Evolutionary conservation across 805 yeast genomes (phyloP), one percentile per base, ranked within the genome.

Genomic region (Middelhovenomyces tepae): DNA sequence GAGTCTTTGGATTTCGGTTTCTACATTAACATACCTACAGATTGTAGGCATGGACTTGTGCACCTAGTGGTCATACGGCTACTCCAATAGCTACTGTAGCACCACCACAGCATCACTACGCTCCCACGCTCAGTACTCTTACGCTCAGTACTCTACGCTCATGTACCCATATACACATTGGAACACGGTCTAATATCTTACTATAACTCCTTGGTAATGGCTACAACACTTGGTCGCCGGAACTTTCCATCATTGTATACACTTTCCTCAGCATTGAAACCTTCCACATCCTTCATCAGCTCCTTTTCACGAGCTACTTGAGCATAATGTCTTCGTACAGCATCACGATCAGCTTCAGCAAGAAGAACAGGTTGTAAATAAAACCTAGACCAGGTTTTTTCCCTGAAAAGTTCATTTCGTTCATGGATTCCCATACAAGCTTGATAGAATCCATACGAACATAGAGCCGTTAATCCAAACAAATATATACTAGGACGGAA

Each of bases 281-380:
- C 77, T 27, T 70, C 69, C 28, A 72, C 75, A 34, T 69, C 69
- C 54, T 67, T 62, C 80, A 75, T 74, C 45, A 75, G 64, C 52
- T 70, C 74, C 39, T 70, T 74, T 62, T 82, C 93, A 60, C 84
- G 69, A 48, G 69, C 71, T 56, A 72, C 63, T 51, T 78, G 74
- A 35, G 82, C 71, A 45, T 62, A 64, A 40, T 71, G 69, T 50
- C 94, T 69, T 62, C 94, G 73, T 26, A 81, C 83, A 26, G 68
- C 54, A 48, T 79, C 81, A 53, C 94, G 69, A 56, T 83, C 94
- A 46, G 73, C 75, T 59, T 84, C 94, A 26, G 94, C 94, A 46
- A 75, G 70, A 35, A 83, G 67, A 43, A 80, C 62, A 1, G 94
- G 94, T 48, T 73, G 67, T 29, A 83, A 55, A 53, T 78, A 62